These are phyloP conservation scores for Coemansia sp. DNA, from an alignment of 192 early-diverging fungal genomes.

Conservation along the genomic window DNA sequence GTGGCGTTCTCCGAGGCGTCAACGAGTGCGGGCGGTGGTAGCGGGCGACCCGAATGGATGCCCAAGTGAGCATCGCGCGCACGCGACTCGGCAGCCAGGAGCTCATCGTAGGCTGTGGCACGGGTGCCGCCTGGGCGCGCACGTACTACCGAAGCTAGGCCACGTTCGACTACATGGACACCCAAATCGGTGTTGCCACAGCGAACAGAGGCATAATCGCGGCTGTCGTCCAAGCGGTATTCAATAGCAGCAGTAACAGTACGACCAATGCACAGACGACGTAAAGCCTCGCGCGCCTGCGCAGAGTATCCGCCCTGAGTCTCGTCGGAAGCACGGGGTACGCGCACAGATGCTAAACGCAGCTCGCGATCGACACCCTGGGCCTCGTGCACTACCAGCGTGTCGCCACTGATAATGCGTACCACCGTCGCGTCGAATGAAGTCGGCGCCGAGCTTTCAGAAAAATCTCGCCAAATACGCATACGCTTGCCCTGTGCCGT, in stretches of 20 bases:
- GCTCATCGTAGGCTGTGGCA: slow-evolving; percentile 80
- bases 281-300: slow-evolving; percentile 87
- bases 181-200: slow-evolving; percentile 62
- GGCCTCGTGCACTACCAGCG: slow-evolving; percentile 52
- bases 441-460: slow-evolving; percentile 5
- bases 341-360: slow-evolving; percentile 61
- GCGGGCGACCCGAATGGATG: slow-evolving; percentile 82
- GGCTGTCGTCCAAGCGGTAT: slow-evolving; percentile 85
- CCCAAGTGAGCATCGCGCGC: slow-evolving; percentile 73
- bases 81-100: slow-evolving; percentile 74
- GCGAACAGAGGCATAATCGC: slow-evolving; percentile 84
- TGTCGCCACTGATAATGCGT: slow-evolving; percentile 62
- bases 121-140: slow-evolving; percentile 86
- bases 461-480: slow-evolving; percentile 72
- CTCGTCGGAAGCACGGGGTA: slow-evolving; percentile 69
- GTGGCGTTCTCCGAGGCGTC: slow-evolving; percentile 83
- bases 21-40: slow-evolving; percentile 65
- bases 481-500: slow-evolving; percentile 77
- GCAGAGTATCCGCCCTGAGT: slow-evolving; percentile 78
- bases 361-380: slow-evolving; percentile 57
- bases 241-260: slow-evolving; percentile 71
- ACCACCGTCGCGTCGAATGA: slow-evolving; percentile 59
- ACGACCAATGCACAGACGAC: slow-evolving; percentile 86
- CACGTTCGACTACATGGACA: slow-evolving; percentile 59
- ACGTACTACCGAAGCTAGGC: slow-evolving; percentile 77